phyloP scores from a whole-genome alignment of 495 filamentous ascomycete genomes.

The Parathielavia appendiculata region DNA sequence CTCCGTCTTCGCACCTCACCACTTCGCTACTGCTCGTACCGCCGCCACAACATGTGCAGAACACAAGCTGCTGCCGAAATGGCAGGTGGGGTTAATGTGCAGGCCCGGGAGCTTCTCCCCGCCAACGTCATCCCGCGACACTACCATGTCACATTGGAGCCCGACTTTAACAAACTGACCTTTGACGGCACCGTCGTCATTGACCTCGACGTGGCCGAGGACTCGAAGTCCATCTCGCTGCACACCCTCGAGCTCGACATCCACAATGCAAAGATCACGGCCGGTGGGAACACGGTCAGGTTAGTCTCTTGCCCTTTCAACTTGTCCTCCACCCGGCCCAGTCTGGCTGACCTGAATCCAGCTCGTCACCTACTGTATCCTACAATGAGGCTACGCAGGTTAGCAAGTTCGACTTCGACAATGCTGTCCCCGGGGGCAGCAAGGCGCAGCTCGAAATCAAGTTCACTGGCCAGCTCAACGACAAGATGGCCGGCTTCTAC shows the following conservation, averaged over 20 bases:
- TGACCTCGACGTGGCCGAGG: slow-evolving; percentile 77
- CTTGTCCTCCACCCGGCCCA: background rate
- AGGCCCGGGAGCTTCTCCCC: slow-evolving; percentile 56
- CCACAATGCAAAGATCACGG: slow-evolving; percentile 63
- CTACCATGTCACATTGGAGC: slow-evolving; percentile 70
- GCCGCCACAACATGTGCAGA: slow-evolving; percentile 54
- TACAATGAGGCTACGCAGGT: slow-evolving; percentile 62
- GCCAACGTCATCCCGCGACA: slow-evolving; percentile 60
- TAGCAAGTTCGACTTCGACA: slow-evolving; percentile 58
- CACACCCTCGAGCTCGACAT: slow-evolving; percentile 86
- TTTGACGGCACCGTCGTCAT: slow-evolving; percentile 66
- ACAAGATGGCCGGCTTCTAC: slow-evolving; percentile 82
- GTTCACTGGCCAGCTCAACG: slow-evolving; percentile 64
- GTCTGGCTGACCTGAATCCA: slow-evolving; percentile 19
- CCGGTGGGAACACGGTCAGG: slow-evolving; percentile 44
- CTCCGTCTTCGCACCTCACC: slow-evolving; percentile 25
- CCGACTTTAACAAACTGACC: slow-evolving; percentile 62
- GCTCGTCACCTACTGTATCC: slow-evolving; percentile 49
- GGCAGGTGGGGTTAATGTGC: slow-evolving; percentile 42
- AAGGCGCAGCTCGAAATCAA: slow-evolving; percentile 61
- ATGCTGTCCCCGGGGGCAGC: slow-evolving; percentile 52
- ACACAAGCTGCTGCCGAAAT: slow-evolving; percentile 41
- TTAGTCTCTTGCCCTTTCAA: slow-evolving; percentile 21
- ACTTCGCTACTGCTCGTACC: slow-evolving; percentile 48
- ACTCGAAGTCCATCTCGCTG: slow-evolving; percentile 78